Conservation (phyloP, 352 stramenopile species). For the Phytophthora gonapodyides region DNA sequence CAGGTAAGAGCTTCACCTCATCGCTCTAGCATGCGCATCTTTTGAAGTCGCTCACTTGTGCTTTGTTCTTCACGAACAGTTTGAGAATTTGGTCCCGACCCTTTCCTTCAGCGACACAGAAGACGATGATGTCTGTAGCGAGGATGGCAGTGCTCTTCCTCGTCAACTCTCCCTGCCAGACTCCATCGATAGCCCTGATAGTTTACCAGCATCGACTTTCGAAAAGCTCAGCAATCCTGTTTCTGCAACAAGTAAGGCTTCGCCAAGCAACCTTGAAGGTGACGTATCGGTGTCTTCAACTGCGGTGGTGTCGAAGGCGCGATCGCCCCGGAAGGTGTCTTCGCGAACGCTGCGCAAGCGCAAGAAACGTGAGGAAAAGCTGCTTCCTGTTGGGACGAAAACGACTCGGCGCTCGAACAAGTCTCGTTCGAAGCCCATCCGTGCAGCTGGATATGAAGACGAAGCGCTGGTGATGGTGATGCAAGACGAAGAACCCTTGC, state of each 20-base stretch:
- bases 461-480: constrained; percentile 9
- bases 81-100: constrained; percentile 31
- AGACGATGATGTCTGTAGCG: constrained; percentile 51
- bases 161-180: constrained; percentile 3
- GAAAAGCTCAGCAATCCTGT: constrained; percentile 3
- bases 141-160: constrained; percentile 26
- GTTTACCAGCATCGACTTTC: constrained; percentile 11
- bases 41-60: constrained; percentile 1
- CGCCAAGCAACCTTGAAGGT: constrained; percentile 9
- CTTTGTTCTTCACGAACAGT: constrained; percentile 6
- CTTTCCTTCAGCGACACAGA: constrained; percentile 62
- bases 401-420: constrained; percentile 13
- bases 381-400: constrained; percentile 13
- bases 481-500: constrained; percentile 37
- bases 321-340: background rate
- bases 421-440: background rate
- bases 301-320: background rate
- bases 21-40: background rate
- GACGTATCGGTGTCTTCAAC: background rate
- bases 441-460: background rate
- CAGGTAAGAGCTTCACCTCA: constrained; percentile 33
- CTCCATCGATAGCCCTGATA: constrained; percentile 4
- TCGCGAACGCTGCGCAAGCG: constrained; percentile 30
- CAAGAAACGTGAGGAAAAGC: constrained; percentile 52
- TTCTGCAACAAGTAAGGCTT: background rate